Evolutionary conservation across 352 stramenopile genomes (phyloP), one percentile per base, ranked within the genome.

Genomic region (Phytophthora quininea): DNA sequence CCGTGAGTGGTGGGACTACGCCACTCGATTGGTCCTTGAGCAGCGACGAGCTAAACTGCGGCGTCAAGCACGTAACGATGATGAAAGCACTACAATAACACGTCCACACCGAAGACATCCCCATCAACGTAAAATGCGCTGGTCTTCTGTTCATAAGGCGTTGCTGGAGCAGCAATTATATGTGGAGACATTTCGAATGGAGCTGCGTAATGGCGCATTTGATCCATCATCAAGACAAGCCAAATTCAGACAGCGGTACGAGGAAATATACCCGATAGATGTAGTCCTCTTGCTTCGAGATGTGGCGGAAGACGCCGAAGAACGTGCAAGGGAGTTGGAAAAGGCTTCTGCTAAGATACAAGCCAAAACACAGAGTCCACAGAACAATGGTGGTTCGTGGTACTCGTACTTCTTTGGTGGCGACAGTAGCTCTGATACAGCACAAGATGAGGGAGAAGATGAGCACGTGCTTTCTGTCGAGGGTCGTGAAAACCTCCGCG

Each of bases 331-430:
- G 49, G 19, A 54, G 51, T 62, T 76, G 33, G 72, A 63, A 0
- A 79, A 71, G 50, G 55, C 71, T 8, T 74, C 67, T 14, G 74
- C 67, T 12, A 59, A 63, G 37, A 51, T 30, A 19, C 54, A 69
- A 24, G 62, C 33, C 35, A 71, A 57, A 49, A 72, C 35, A 15
- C 65, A 67, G 40, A 53, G 58, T 27, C 55, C 51, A 27, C 70
- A 71, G 48, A 55, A 63, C 15, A 59, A 46, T 42, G 76, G 76
- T 33, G 69, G 72, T 2, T 89, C 84, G 2, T 95, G 88, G 88
- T 95, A 93, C 53, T 82, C 74, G 12, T 95, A 94, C 50, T 93
- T 95, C 56, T 95, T 95, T 43, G 78, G 82, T 42, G 69, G 66
- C 5, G 61, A 77, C 55, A 71, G 24, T 27, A 54, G 55, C 31